Evolutionary conservation across 2,329 filamentous ascomycete genomes (phyloP).

Genomic region (Drechslera avenae): DNA sequence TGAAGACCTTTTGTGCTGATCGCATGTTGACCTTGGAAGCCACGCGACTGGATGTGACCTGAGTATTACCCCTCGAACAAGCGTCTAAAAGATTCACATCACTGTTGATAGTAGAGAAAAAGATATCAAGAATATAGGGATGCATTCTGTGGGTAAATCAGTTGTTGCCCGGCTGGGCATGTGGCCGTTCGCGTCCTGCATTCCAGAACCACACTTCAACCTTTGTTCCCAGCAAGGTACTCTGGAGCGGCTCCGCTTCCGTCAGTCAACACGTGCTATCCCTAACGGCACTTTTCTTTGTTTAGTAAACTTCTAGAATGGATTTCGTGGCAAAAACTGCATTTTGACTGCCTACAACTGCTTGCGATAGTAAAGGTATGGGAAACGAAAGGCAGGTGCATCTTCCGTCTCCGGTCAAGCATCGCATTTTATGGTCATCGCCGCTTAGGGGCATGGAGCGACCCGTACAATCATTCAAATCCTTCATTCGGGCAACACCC

Average conservation of each 20-base stretch:
- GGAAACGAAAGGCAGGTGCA: constrained; percentile 16
- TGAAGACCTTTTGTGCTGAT: no score
- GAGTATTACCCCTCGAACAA: background rate
- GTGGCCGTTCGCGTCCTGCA: constrained; percentile 3
- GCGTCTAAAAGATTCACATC: background rate
- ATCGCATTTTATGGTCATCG: constrained; percentile 28
- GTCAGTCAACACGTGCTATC: constrained; percentile 28
- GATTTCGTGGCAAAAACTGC: constrained; percentile 7
- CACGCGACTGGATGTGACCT: no score
- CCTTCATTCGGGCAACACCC: constrained; percentile 33
- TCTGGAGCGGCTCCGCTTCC: constrained; percentile 21
- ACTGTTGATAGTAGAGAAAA: background rate
- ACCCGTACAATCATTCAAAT: constrained; percentile 41
- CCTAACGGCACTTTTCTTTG: constrained; percentile 31
- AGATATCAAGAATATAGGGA: background rate
- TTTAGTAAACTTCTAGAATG: constrained; percentile 38
- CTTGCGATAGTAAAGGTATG: constrained; percentile 24
- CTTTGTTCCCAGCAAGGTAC: constrained; percentile 33
- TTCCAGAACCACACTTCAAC: background rate
- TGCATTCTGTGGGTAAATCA: no score
- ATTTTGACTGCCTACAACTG: constrained; percentile 16
- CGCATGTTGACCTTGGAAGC: no score
- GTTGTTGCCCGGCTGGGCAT: background rate
- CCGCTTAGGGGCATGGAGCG: constrained; percentile 43
- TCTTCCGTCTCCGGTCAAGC: constrained; percentile 31